Conservation (phyloP, 192 early-diverging fungal genomes). For the Mortierella alpina region DNA sequence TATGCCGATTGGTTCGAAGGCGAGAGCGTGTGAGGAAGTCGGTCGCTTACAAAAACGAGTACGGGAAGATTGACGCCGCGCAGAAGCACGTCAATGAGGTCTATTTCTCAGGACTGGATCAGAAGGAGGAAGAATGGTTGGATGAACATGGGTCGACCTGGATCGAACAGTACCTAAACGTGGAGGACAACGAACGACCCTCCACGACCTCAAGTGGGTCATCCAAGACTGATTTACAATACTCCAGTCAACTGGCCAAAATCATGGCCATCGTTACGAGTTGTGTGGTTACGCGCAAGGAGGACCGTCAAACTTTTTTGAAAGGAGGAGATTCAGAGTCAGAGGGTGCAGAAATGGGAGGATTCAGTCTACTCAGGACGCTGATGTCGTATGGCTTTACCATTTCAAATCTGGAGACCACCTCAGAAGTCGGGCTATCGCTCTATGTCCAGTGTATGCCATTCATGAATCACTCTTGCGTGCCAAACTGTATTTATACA, state of each 20-base stretch:
- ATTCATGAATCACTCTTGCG: conserved; percentile 44
- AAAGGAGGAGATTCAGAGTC: neutral
- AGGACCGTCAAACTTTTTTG: conserved; percentile 30
- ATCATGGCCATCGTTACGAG: conserved; percentile 39
- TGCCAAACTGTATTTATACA: conserved; percentile 47
- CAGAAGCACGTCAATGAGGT: conserved; percentile 47
- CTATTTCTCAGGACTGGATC: conserved; percentile 40
- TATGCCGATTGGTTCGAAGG: conserved; percentile 38
- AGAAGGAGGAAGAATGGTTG: conserved; percentile 47
- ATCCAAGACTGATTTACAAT: neutral
- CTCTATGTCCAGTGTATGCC: conserved; percentile 48
- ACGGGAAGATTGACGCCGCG: conserved; percentile 26
- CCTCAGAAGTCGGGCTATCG: conserved; percentile 19
- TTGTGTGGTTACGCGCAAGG: conserved; percentile 27
- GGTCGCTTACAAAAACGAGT: conserved; percentile 18
- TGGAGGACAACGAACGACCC: conserved; percentile 9
- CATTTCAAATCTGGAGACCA: conserved; percentile 40
- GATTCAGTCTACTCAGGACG: conserved; percentile 28
- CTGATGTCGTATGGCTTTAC: conserved; percentile 36
- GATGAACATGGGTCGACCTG: conserved; percentile 33
- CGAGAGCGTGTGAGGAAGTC: conserved; percentile 33
- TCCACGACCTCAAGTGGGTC: neutral
- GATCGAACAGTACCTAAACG: conserved; percentile 32
- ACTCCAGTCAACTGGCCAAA: conserved; percentile 34
- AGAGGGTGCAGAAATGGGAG: neutral